Evolutionary conservation across 2,329 filamentous ascomycete species (phyloP), one percentile per base, ranked within the genome.

Genomic region (Sporothrix dimorphospora): DNA sequence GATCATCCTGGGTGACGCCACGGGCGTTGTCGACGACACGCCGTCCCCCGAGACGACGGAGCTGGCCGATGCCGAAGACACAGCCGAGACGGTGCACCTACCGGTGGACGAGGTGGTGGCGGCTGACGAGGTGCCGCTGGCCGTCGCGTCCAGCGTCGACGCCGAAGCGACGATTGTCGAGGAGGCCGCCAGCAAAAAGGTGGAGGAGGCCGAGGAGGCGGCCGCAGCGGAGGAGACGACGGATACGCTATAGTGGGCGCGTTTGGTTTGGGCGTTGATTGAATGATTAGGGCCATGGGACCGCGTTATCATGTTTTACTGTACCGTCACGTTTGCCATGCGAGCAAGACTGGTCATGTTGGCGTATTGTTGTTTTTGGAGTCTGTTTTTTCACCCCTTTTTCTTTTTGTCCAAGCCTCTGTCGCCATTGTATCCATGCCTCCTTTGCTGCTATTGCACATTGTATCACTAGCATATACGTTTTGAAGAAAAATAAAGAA

Each of bases 1-100:
- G 0, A 74, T 81, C 11, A 71, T 78, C 3, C 67, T 75, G 42
- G 77, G 74, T 8, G 78, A 79, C 45, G 75, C 75, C 0, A 76
- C 59, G 5, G 71, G 53, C 19, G 49, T 69, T 7, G 53, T 61
- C 19, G 70, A 71, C 27, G 66, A 59, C 12, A 24, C 51, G 27
- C 57, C 51, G 21, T 45, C 71, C 4, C 5, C 1, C 4, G 75
- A 76, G 45, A 70, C 73, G 4, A 73, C 72, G 1, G 77, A 79
- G 70, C 73, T 77, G 1, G 74, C 75, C 49, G 75, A 78, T 3
- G 47, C 40, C 14, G 68, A 42, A 14, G 42, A 38, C 1, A 65
- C 59, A 16, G 55, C 53, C 27, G 61, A 51, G 47, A 30, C 72
- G 24, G 73, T 72, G 53, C 72, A 75, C 24, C 66, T 76, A 6